Base-by-base conservation (phyloP, 106 monocot genomes). In the Dactylorhiza incarnata region DNA sequence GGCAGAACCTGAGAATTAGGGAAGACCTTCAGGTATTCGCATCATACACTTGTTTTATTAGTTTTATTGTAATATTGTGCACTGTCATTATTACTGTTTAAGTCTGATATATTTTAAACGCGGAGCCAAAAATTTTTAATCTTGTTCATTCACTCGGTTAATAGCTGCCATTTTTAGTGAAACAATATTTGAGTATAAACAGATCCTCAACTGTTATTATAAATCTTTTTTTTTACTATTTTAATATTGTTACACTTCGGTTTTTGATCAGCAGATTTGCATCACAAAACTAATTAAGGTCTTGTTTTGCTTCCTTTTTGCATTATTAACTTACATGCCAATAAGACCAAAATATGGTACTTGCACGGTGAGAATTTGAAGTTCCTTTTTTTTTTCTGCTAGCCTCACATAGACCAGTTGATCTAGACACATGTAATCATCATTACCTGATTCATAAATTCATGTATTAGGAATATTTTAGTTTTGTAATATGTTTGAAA, bases 1-100 rank as follows among this genome's bases (percentile, higher is more conserved):
- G 92, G 3, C 95, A 95, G 73, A 95, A 95, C 83, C 74, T 95
- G 75, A 86, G 90, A 87, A 89, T 95, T 37, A 95, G 95, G 77
- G 95, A 95, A 74, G 95, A 95, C 83, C 74, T 79, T 79, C 95
- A 95, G 95, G 95, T 95, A 46, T 37, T 72, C 52, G 5, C 37
- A 24, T 75, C 79, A 16, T 66, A 65, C 17, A 29, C 52, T 61
- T 56, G 37, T 44, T 65, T 56, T 22, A n/a, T 45, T 73, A 13
- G 2, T 51, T 51, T 73, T 50, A 4, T 56, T 16, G 19, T 53
- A 26, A 9, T 9, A 37, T 69, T 6, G 11, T 66, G 8, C 13
- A 29, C 16, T 74, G 15, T 15, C 7, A 22, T 53, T 54, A 37
- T 43, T 49, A 37, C n/a, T 74, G 74, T 74, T 22, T 56, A 2